phyloP scores from a whole-genome alignment of 768 basidiomycete genomes.

The Rhodotorula graminis region DNA sequence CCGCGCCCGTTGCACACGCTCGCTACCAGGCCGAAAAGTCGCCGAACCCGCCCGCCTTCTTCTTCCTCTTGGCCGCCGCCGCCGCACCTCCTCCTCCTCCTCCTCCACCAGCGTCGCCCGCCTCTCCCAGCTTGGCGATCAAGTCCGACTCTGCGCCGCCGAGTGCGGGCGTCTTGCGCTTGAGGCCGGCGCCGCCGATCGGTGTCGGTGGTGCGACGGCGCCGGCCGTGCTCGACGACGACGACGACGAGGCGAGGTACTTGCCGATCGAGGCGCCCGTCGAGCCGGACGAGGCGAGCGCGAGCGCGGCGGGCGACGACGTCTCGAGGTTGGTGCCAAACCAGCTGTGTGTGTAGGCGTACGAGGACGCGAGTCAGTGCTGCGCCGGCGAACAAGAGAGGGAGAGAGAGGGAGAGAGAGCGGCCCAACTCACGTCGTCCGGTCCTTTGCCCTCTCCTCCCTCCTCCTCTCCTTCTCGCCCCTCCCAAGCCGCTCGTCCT shows the following conservation, averaged over 20 bases:
- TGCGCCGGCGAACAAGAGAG: too few relatives aligned
- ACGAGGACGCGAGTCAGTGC: too few relatives aligned
- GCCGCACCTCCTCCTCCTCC: constrained; percentile 43
- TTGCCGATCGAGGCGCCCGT: constrained; percentile 15
- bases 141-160: constrained; percentile 1
- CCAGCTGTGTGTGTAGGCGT: constrained; percentile 54
- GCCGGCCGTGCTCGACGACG: too few relatives aligned
- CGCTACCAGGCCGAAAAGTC: constrained; percentile 74
- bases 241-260: constrained; percentile 22
- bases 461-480: constrained; percentile 33
- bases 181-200: constrained; percentile 11
- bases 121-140: constrained; percentile 17
- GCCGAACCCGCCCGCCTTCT: constrained; percentile 70
- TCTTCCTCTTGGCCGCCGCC: constrained; percentile 65
- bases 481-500: constrained; percentile 49
- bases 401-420: background rate
- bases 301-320: background rate
- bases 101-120: background rate
- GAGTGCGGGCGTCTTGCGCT: constrained; percentile 21
- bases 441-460: constrained; percentile 49
- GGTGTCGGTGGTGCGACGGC: background rate
- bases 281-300: background rate
- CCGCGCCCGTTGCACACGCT: too few relatives aligned
- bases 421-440: constrained; percentile 50
- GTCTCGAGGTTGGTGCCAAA: constrained; percentile 77